Evolutionary conservation across 768 basidiomycete genomes (phyloP).

Genomic region (Collybiopsis luxurians): DNA sequence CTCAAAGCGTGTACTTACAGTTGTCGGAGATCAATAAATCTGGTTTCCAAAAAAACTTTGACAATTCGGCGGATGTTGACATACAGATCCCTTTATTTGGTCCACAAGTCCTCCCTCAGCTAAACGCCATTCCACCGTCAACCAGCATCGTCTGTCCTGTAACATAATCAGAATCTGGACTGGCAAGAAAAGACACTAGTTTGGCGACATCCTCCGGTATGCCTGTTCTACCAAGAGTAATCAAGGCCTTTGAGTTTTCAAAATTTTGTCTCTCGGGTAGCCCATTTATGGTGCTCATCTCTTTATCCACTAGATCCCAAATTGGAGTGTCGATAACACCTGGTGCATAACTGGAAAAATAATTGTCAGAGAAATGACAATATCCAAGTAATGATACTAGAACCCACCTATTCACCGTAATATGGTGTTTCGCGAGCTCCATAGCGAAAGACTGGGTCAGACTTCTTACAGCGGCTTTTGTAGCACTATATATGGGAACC

Average conservation of each 20-base stretch:
- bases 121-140: not conserved
- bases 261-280: not conserved
- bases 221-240: slow-evolving; percentile 17
- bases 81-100: too few species aligned
- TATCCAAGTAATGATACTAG: too few species aligned
- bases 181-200: slow-evolving; percentile 31
- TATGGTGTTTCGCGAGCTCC: slow-evolving; percentile 22
- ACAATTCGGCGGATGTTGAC: too few species aligned
- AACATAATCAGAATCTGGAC: slow-evolving; percentile 30
- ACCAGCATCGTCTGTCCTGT: slow-evolving; percentile 21
- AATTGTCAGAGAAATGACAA: too few species aligned
- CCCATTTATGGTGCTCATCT: not conserved
- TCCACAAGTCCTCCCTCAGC: too few species aligned
- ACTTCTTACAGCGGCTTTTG: slow-evolving; percentile 8
- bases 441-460: slow-evolving; percentile 16
- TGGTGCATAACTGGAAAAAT: slow-evolving; percentile 21
- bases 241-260: not conserved
- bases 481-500: slow-evolving; percentile 9
- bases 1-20: too few species aligned
- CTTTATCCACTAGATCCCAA: slow-evolving; percentile 11
- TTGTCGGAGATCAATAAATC: too few species aligned
- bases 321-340: slow-evolving; percentile 21
- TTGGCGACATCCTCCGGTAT: slow-evolving; percentile 30
- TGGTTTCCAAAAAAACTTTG: too few species aligned
- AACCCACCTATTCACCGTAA: slow-evolving; percentile 27